Conservation (phyloP, 805 yeast genomes). For the Spathaspora arborariae region DNA sequence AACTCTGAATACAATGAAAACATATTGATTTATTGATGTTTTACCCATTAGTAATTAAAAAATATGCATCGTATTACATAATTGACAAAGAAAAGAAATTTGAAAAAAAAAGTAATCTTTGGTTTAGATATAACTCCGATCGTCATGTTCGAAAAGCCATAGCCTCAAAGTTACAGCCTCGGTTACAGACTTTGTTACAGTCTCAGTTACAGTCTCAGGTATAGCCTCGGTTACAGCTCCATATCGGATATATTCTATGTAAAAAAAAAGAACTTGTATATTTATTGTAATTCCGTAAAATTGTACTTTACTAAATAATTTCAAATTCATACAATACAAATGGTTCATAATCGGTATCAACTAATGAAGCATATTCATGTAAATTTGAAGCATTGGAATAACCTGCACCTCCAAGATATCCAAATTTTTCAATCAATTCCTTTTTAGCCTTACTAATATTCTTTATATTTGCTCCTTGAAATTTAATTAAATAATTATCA, state of each 20-base stretch:
- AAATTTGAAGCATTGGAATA: constrained; percentile 67
- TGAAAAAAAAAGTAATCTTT: neutral
- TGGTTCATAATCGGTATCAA: constrained; percentile 94
- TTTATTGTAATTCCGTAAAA: neutral
- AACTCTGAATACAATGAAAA: too few relatives aligned
- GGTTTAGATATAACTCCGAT: neutral
- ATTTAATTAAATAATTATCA: constrained; percentile 46
- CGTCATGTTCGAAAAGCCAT: neutral
- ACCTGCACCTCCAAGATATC: constrained; percentile 90
- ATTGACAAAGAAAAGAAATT: neutral
- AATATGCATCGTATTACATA: neutral
- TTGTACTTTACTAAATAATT: constrained; percentile 27
- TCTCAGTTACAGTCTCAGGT: too few relatives aligned
- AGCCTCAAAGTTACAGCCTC: neutral
- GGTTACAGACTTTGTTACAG: too few relatives aligned
- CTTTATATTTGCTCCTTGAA: constrained; percentile 36
- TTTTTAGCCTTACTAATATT: constrained; percentile 55
- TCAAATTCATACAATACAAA: constrained; percentile 73
- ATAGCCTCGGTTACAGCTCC: neutral
- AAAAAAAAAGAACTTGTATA: neutral
- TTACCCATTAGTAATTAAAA: neutral
- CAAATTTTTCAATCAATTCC: constrained; percentile 71
- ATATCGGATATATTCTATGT: neutral
- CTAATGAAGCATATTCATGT: constrained; percentile 86
- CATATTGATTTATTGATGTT: too few relatives aligned